A percentile compares a stretch with the other conserved stretches of the same genome.
phyloP scores from a whole-genome alignment of 2,329 filamentous ascomycete species.

The Capronia americana region DNA sequence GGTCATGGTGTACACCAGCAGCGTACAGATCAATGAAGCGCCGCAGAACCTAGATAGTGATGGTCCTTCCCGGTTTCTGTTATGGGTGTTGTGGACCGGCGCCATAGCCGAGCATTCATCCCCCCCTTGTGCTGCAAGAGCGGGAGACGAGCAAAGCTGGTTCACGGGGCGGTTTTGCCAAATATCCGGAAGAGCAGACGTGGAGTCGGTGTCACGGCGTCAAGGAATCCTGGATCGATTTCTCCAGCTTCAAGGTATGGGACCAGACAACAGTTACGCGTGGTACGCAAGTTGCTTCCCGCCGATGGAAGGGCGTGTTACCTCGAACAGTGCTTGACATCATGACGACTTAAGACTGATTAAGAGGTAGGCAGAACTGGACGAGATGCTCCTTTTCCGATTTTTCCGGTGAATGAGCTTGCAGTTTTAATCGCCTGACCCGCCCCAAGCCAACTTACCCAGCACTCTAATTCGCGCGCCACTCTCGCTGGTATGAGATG shows the following conservation, averaged over 20 bases:
- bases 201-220: background rate
- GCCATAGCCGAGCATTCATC: conserved; percentile 2
- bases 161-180: conserved; percentile 5
- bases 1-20: background rate
- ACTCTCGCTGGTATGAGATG: background rate
- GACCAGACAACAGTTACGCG: background rate
- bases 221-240: conserved; percentile 10
- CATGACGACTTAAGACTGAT: too few relatives aligned
- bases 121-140: background rate
- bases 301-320: background rate
- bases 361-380: too few relatives aligned
- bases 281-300: conserved; percentile 10
- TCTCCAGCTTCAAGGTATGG: conserved; percentile 16
- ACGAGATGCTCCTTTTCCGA: background rate
- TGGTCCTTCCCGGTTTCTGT: background rate
- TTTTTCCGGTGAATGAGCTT: background rate
- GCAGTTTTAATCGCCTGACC: background rate
- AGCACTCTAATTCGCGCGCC: background rate
- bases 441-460: background rate
- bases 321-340: background rate
- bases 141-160: background rate
- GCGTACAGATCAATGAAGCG: background rate
- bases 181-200: background rate
- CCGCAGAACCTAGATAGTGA: background rate
- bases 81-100: conserved; percentile 11